Evolutionary conservation across 1,284 basidiomycete genomes (phyloP).

Genomic region (Amylostereum chailletii): DNA sequence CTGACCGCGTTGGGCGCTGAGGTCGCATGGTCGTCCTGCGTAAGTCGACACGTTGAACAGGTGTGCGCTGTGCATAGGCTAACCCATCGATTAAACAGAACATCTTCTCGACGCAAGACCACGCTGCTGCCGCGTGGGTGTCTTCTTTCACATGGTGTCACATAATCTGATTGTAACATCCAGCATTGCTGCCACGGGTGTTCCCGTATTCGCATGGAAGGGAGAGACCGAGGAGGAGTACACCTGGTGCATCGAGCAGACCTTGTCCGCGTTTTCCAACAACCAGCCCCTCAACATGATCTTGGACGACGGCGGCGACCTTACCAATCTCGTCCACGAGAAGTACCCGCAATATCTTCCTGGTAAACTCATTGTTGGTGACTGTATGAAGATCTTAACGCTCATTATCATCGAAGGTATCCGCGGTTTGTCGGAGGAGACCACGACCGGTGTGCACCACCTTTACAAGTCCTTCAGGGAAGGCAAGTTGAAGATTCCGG

Average conservation of each 20-base stretch:
- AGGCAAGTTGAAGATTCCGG: constrained; percentile 93
- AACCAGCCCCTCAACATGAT: constrained; percentile 96
- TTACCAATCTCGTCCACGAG: constrained; percentile 92
- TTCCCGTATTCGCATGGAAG: constrained; percentile 99
- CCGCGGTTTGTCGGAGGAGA: constrained; percentile 96
- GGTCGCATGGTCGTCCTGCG: constrained; percentile 98
- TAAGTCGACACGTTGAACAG: constrained; percentile 27
- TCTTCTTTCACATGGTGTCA: background rate
- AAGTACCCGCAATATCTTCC: constrained; percentile 88
- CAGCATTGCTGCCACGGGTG: constrained; percentile 91
- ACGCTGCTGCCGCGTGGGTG: constrained; percentile 92
- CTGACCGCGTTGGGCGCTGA: constrained; percentile 92
- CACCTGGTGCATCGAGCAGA: constrained; percentile 97
- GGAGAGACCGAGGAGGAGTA: constrained; percentile 99
- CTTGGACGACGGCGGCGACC: constrained; percentile 97
- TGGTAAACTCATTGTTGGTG: constrained; percentile 31
- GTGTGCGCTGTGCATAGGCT: too few relatives aligned
- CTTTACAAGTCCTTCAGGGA: constrained; percentile 97
- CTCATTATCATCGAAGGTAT: constrained; percentile 43
- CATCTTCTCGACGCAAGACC: constrained; percentile 99
- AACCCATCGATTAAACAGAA: constrained; percentile 43
- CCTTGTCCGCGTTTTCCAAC: constrained; percentile 71
- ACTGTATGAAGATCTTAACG: background rate
- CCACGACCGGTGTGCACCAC: constrained; percentile 99
- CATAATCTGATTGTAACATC: background rate